Base-by-base conservation (phyloP, 148 eudicot species). In the Vaccinium macrocarpon region DNA sequence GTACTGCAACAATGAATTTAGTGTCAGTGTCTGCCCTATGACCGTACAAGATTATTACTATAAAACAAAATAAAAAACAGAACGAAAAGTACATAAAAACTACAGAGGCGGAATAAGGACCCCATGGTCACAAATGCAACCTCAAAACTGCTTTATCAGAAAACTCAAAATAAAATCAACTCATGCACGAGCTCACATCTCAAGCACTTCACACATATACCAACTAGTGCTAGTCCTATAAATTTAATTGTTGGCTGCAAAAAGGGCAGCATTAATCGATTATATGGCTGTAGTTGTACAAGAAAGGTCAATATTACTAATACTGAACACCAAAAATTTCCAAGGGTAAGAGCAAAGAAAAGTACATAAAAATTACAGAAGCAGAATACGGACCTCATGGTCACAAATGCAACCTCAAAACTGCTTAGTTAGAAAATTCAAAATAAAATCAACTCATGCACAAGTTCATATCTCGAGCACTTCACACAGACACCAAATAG, bases 361-460 rank as follows among this genome's bases (percentile, higher is more conserved):
- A 59, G 42, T 56, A 49, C 76, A 76, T 16, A 83, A n/a, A 75
- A 35, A n/a, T 23, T 5, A 6, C 73, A 15, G 75, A 42, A 64
- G 64, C 21, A 64, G 15, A 25, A 25, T 1, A 62, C 13, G 12
- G 1, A 64, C 75, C 55, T 46, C 42, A 59, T 38, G n/a, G 14
- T 57, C 27, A 56, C 21, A 2, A 74, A 74, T 81, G 61, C 38
- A 64, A 62, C 75, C 55, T n/a, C 18, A 81, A 81, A 62, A 49
- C 80, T 49, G 80, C n/a, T 81, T 42, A 6, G 48, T 15, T 59
- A 12, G 29, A 19, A 6, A 21, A 42, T 7, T 35, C 23, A 35
- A 35, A 18, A 35, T 35, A 79, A 16, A 57, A 79, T 32, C 27
- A 11, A 12, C 72, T 42, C 18, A 14, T 42, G 32, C 29, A 80